Base-by-base conservation (phyloP, 73 alveolate genomes). In the Urostyla sp. region DNA sequence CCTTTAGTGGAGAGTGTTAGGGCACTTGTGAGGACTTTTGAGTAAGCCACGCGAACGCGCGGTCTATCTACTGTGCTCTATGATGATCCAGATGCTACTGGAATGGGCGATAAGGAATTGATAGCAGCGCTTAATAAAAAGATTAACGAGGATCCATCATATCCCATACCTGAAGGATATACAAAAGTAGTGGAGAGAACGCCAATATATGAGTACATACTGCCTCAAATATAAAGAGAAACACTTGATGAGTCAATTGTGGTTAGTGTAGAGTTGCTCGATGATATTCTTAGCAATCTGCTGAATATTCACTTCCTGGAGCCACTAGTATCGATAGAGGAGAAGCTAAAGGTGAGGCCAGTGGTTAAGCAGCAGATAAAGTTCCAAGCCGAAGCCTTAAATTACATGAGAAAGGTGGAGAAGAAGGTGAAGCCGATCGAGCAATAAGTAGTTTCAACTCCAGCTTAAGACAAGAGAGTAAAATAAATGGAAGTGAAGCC, bases 61-160 rank as follows among this genome's bases (percentile, higher is more conserved):
- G 92, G 92, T 1, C 61, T 37, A 21, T 84, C 92, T 0, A 85
- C 93, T 0, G 69, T 75, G 26, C 50, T 89, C 15, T 89, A 31
- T 51, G 96, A 89, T 58, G 96, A 89, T 44, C 96, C 96, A 6
- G 96, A 89, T 46, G 81, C 83, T n/a, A 50, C 93, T 0, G 87
- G 93, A 26, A 66, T 80, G 50, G 93, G 91, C 6, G 96, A 89
- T 44, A 40, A 61, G 4, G 67, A 88, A 23, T 67, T 89, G 40
- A 66, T 89, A 0, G 77, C 61, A 55, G 88, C 87, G 0, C 77
- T 89, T 26, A 85, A 89, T 32, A 74, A 84, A 59, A 56, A 61
- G 50, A 50, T 89, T 13, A 21, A 27, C 35, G 35, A 44, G 20
- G 91, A 89, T 60, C 93, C 96, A 5, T 53, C 75, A 35, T 83